A percentile compares a stretch with the other conserved stretches of the same genome.
phyloP scores from a whole-genome alignment of 2,329 filamentous ascomycete genomes.

The Talaromyces sp. region DNA sequence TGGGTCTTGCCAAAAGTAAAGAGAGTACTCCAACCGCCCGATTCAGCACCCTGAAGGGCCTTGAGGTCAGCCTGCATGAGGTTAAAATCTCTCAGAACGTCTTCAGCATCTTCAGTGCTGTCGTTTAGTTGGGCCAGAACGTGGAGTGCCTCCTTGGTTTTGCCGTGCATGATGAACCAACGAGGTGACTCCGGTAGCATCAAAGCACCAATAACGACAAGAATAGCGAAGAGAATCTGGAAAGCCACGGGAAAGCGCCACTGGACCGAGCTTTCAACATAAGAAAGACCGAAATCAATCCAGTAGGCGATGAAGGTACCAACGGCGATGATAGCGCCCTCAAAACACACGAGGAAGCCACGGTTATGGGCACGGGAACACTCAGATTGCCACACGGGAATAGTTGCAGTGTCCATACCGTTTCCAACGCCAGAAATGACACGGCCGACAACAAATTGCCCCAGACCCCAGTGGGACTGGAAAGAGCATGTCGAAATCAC shows the following conservation, averaged over 20 bases:
- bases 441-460: conserved; percentile 39
- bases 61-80: conserved; percentile 25
- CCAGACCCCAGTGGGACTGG: conserved; percentile 27
- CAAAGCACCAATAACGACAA: neutral
- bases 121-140: conserved; percentile 52
- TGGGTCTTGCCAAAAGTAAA: conserved; percentile 34
- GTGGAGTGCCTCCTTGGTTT: conserved; percentile 46
- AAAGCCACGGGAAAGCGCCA: conserved; percentile 49
- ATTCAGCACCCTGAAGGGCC: conserved; percentile 66
- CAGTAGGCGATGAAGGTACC: conserved; percentile 36
- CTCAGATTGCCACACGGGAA: conserved; percentile 42
- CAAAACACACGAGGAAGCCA: conserved; percentile 35
- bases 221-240: conserved; percentile 31
- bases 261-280: conserved; percentile 31
- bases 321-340: conserved; percentile 33
- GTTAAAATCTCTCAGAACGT: conserved; percentile 9
- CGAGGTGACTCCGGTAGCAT: conserved; percentile 14
- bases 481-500: conserved; percentile 28
- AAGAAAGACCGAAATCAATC: conserved; percentile 35
- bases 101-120: conserved; percentile 43
- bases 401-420: conserved; percentile 39
- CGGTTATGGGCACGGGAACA: conserved; percentile 33
- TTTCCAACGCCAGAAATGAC: conserved; percentile 31
- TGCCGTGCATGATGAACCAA: conserved; percentile 39
- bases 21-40: conserved; percentile 53